A percentile compares a stretch with the other conserved stretches of the same genome.
phyloP scores from a whole-genome alignment of 139 green algal species.

The Penium margaritaceum region DNA sequence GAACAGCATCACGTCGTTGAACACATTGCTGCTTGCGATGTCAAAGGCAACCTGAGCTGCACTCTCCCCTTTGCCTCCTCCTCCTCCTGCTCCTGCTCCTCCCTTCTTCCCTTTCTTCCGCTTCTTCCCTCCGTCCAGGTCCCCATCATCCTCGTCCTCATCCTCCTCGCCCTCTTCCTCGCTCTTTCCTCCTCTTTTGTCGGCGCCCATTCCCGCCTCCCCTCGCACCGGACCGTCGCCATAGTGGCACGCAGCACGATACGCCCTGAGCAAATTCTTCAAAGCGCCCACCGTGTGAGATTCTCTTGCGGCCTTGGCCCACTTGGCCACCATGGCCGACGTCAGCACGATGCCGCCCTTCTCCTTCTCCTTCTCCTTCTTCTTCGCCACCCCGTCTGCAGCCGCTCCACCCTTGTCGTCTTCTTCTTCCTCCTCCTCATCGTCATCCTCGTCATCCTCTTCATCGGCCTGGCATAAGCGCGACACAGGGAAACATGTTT shows the following conservation, averaged over 20 bases:
- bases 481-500: too few relatives aligned
- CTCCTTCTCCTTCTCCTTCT: too few relatives aligned
- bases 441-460: too few relatives aligned
- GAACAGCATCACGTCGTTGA: constrained; percentile 79
- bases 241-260: constrained; percentile 76
- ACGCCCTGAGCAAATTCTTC: constrained; percentile 56
- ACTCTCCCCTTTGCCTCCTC: constrained; percentile 14
- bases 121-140: too few relatives aligned
- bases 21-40: constrained; percentile 64
- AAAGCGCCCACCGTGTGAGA: constrained; percentile 24
- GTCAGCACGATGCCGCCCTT: too few relatives aligned
- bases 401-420: too few relatives aligned
- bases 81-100: constrained; percentile 28
- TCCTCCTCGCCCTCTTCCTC: background rate
- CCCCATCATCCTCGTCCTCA: background rate
- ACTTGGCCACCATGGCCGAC: constrained; percentile 62
- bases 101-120: too few relatives aligned
- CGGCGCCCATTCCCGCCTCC: constrained; percentile 14
- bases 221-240: constrained; percentile 59
- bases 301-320: constrained; percentile 51
- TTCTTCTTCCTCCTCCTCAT: too few relatives aligned
- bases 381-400: too few relatives aligned
- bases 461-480: too few relatives aligned
- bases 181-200: background rate
- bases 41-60: too few relatives aligned